A percentile compares a stretch with the other conserved stretches of the same genome.
Conservation (phyloP, 2,329 filamentous ascomycete species). For the Thelonectria rubi region DNA sequence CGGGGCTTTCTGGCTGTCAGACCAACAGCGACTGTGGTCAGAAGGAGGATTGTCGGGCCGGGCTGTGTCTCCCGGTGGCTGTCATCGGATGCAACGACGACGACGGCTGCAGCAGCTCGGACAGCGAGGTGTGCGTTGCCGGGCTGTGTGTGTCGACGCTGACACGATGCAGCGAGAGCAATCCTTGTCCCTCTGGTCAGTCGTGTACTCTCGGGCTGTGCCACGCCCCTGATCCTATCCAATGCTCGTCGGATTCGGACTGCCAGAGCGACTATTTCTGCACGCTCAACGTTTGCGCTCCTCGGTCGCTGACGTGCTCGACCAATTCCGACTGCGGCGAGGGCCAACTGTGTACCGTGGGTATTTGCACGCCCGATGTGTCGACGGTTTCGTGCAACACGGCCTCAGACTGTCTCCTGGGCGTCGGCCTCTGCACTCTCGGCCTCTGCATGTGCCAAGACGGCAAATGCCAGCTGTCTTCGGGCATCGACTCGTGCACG, state of each 20-base stretch:
- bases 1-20: constrained; percentile 4
- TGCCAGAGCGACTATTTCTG: constrained; percentile 18
- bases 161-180: background rate
- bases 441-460: constrained; percentile 29
- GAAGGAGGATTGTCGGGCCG: constrained; percentile 4
- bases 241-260: constrained; percentile 4
- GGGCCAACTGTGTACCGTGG: constrained; percentile 14
- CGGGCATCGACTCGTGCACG: constrained; percentile 14
- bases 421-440: constrained; percentile 19
- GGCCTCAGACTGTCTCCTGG: constrained; percentile 24
- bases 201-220: constrained; percentile 17
- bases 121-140: constrained; percentile 12
- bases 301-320: constrained; percentile 10
- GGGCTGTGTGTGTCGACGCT: constrained; percentile 20
- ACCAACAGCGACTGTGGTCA: constrained; percentile 6
- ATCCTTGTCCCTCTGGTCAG: constrained; percentile 5
- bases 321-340: constrained; percentile 7
- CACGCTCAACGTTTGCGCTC: constrained; percentile 6
- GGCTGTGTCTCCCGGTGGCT: constrained; percentile 3
- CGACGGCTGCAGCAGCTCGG: background rate
- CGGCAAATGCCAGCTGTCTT: constrained; percentile 12
- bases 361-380: constrained; percentile 11
- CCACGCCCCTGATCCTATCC: background rate
- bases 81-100: constrained; percentile 4
- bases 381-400: constrained; percentile 10